These are phyloP conservation scores for Paramecium pentaurelia DNA, from an alignment of 73 alveolate genomes.

Conservation along the genomic window DNA sequence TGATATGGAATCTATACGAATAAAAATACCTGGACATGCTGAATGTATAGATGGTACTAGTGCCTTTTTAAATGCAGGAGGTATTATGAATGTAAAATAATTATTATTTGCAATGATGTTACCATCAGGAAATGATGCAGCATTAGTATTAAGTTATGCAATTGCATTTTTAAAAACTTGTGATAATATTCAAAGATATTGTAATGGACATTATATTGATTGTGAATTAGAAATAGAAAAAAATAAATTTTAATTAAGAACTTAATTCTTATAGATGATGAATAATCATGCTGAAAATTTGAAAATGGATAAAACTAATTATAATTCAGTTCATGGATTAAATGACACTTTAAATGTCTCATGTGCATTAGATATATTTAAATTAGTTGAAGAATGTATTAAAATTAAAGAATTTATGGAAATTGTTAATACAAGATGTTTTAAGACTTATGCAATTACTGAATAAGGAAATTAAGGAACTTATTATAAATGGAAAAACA, in stretches of 20 bases:
- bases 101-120: constrained; percentile 76
- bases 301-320: constrained; percentile 62
- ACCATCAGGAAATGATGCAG: constrained; percentile 88
- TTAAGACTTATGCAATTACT: constrained; percentile 37
- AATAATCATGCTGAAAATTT: constrained; percentile 61
- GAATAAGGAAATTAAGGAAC: constrained; percentile 50
- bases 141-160: constrained; percentile 62
- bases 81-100: constrained; percentile 58
- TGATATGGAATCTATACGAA: constrained; percentile 56
- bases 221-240: constrained; percentile 6
- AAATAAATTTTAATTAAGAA: constrained; percentile 13
- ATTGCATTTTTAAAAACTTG: constrained; percentile 39
- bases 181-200: constrained; percentile 5
- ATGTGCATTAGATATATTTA: constrained; percentile 38
- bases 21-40: constrained; percentile 70
- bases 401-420: constrained; percentile 20
- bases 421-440: constrained; percentile 72
- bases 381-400: constrained; percentile 36
- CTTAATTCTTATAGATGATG: constrained; percentile 63
- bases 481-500: constrained; percentile 70
- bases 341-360: constrained; percentile 43
- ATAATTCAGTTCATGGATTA: constrained; percentile 72
- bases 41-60: constrained; percentile 71
- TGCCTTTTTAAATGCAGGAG: constrained; percentile 64
- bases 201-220: neutral